Conservation (phyloP, 2,329 filamentous ascomycete genomes). For the Mollisia scopiformis region DNA sequence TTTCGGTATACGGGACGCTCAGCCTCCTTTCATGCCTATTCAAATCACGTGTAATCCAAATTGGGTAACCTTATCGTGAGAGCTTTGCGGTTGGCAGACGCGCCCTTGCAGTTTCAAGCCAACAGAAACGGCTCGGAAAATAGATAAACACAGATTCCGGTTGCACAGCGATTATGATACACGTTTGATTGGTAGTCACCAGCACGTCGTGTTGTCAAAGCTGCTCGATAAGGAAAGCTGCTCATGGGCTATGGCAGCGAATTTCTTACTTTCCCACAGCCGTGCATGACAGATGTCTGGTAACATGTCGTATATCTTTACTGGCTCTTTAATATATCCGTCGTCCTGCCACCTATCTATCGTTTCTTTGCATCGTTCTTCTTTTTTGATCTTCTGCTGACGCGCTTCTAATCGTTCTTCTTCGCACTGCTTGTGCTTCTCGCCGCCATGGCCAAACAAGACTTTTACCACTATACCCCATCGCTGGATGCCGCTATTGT, state of each 20-base stretch:
- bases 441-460: background rate
- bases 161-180: background rate
- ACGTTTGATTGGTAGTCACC: background rate
- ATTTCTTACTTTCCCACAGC: background rate
- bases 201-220: background rate
- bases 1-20: background rate
- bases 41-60: background rate
- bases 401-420: background rate
- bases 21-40: background rate
- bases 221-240: background rate
- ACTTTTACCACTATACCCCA: constrained; percentile 32
- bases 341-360: background rate
- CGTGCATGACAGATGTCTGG: background rate
- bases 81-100: background rate
- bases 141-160: background rate
- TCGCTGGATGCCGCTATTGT: constrained; percentile 36
- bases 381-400: background rate
- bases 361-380: background rate
- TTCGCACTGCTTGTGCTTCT: background rate
- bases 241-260: background rate
- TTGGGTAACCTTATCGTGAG: background rate
- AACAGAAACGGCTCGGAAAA: background rate
- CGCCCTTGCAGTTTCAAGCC: background rate
- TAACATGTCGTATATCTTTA: background rate
- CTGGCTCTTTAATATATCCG: background rate